Base-by-base conservation (phyloP, 2,329 filamentous ascomycete genomes). In the Akanthomyces muscarius region DNA sequence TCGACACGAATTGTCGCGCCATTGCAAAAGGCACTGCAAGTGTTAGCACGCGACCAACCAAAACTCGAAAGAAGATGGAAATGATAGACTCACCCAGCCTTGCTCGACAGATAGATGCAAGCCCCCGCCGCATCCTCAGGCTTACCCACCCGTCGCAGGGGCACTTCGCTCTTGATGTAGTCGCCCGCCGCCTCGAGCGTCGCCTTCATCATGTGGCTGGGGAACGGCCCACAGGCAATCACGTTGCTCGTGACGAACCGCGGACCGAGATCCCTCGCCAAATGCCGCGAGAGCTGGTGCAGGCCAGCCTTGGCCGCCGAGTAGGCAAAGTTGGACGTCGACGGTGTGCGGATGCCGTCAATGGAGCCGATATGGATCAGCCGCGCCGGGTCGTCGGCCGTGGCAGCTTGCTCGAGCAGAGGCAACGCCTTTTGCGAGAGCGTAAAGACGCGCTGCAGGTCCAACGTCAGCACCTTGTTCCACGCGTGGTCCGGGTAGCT, bases 121-220 rank as follows among this genome's bases (percentile, higher is more conserved):
- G 88, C 82, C 0, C 89, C 89, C 0, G 88, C 89, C 4, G 90
- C 86, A 72, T 92, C 89, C 71, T 87, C 76, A 0, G 87, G 83
- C 21, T 76, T 82, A 0, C 89, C 89, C 68, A 91, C 89, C 38
- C 89, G 77, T 0, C 84, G 82, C 67, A 91, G 70, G 11, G 89
- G 89, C 64, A 89, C 86, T 4, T 81, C 81, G 0, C 74, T 76
- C 63, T 80, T 79, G 67, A 89, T 87, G 7, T 73, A 72, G 5
- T 84, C 82, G 54, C 81, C 78, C 63, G 81, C 82, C 41, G 78
- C 75, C 65, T 85, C 80, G 64, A 89, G 75, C 63, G 84, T 85
- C 23, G 80, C 81, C 63, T 80, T 81, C 85, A 88, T 88, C 87
- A 89, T 89, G 77, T 87, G 88, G 65, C 81, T 86, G 66, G 86